Base-by-base conservation (phyloP, 2,329 filamentous ascomycete genomes). In the Aureobasidium sp. region DNA sequence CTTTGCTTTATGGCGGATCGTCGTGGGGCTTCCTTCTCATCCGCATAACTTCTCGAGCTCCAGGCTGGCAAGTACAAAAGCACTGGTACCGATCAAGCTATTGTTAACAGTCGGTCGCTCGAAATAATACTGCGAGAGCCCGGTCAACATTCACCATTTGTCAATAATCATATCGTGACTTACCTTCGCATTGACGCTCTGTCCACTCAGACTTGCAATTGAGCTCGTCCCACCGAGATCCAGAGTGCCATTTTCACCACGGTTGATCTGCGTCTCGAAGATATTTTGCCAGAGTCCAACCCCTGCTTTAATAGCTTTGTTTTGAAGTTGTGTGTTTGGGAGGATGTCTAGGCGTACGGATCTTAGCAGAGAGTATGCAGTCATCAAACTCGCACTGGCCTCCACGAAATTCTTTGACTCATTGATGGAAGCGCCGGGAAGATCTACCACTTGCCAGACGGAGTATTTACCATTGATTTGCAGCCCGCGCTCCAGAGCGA, bases 311-410 rank as follows among this genome's bases (percentile, higher is more conserved):
- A 36, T 36, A 15, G 53, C 53, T 57, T 13, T 45, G n/a, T 13
- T 36, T 1, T 41, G 39, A 5, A 57, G 41, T 2, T n/a, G 32
- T 11, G n/a, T 7, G 3, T 25, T 6, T 27, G 30, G 13, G 10
- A 57, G 5, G 30, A 57, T 0, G 1, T 47, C 15, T 7, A 57
- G 13, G 11, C 53, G 53, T 2, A 47, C 41, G 7, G 53, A 47
- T 29, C 37, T 57, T 2, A 57, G 53, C 9, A 57, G 41, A 7
- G 30, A 57, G 30, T 47, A 57, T 7, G 53, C 53, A n/a, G 41
- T 57, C 41, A 57, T 57, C 41, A 57, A 8, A 36, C 53, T 57
- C 16, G 53, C 53, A 13, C 53, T 57, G n/a, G 41, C 36, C n/a
- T 57, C 53, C 7, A 47, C 8, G 16, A 47, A 57, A 13, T 57